phyloP scores from a whole-genome alignment of 2,329 filamentous ascomycete genomes.

The Penicillium sp. region DNA sequence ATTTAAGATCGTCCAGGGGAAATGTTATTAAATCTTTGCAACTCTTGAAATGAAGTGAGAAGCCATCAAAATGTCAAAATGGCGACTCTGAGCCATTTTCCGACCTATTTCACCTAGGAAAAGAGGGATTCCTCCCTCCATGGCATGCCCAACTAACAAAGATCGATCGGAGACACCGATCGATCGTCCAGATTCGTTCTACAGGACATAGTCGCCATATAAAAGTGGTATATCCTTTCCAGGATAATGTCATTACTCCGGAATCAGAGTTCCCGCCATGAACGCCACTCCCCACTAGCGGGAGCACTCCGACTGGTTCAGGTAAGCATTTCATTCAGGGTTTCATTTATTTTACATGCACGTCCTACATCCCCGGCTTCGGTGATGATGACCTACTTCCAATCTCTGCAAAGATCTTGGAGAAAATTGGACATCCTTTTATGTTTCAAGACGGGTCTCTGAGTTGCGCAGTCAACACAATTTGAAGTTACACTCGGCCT shows the following conservation, averaged over 20 bases:
- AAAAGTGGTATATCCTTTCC: background rate
- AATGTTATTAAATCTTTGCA: background rate
- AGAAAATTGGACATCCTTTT: conserved; percentile 18
- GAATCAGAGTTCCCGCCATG: background rate
- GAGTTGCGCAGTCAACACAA: conserved; percentile 6
- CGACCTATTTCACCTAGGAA: background rate
- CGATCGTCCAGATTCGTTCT: background rate
- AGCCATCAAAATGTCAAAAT: background rate
- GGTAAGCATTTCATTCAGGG: conserved; percentile 9
- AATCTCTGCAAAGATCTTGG: conserved; percentile 15
- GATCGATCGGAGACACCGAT: background rate
- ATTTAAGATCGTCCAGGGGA: conserved; percentile 11
- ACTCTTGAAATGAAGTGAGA: background rate
- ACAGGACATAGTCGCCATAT: background rate
- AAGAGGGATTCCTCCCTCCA: background rate
- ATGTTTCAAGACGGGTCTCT: conserved; percentile 29
- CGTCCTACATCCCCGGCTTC: conserved; percentile 3
- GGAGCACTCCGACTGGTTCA: conserved; percentile 12
- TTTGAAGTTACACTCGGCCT: background rate
- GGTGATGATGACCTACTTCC: conserved; percentile 19
- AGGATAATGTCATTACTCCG: conserved; percentile 1
- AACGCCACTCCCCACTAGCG: conserved; percentile 6
- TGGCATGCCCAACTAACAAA: background rate
- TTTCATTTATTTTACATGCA: background rate
- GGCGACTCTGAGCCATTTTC: background rate